Evolutionary conservation across 208 protist genomes (phyloP).

Genomic region (Porcisia deanei): DNA sequence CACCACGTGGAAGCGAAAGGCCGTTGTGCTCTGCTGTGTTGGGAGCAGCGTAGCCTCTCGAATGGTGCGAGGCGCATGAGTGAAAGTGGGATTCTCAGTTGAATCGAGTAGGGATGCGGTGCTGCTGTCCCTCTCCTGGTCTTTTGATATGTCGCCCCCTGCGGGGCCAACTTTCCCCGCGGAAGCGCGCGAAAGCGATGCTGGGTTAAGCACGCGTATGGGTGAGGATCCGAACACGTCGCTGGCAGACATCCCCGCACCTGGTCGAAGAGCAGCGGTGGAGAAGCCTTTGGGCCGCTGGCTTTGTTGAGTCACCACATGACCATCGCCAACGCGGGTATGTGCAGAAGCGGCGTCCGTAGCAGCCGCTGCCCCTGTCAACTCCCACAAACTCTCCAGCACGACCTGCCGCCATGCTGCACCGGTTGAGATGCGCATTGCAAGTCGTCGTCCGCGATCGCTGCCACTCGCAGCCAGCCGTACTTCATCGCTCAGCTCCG

Average conservation of each 20-base stretch:
- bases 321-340: neutral
- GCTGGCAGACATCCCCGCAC: neutral
- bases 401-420: conserved; percentile 45
- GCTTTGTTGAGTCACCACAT: neutral
- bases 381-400: conserved; percentile 27
- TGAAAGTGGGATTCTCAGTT: neutral
- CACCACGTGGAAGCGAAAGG: conserved; percentile 34
- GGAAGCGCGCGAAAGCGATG: neutral
- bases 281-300: neutral
- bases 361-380: conserved; percentile 5
- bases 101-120: neutral
- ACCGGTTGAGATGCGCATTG: conserved; percentile 20
- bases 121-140: neutral
- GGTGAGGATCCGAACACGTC: neutral
- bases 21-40: conserved; percentile 25
- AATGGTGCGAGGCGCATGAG: conserved; percentile 20
- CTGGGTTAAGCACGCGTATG: conserved; percentile 2
- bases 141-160: neutral
- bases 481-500: conserved; percentile 27
- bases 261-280: neutral
- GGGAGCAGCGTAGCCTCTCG: conserved; percentile 29
- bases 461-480: conserved; percentile 2
- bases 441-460: neutral
- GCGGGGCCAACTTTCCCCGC: neutral
- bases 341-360: too few species aligned